A percentile compares a stretch with the other conserved stretches of the same genome.
Conservation (phyloP, 257 asterid genomes). For the Capsicum rhomboideum region DNA sequence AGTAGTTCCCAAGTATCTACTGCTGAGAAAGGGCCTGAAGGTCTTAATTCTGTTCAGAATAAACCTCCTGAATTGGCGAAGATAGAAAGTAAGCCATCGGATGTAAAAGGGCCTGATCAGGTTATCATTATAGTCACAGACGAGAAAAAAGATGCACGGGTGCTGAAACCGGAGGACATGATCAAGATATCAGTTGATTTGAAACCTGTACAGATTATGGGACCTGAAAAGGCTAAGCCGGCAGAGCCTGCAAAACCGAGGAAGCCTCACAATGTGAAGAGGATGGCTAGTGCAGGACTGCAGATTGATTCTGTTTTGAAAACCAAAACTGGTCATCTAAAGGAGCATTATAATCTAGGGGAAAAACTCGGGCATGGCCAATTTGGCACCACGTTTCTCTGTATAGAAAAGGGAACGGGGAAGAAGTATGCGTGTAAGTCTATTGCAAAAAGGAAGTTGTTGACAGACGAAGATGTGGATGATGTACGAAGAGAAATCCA, state of each 20-base stretch:
- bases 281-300: slow-evolving; percentile 62
- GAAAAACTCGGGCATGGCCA: slow-evolving; percentile 82
- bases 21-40: slow-evolving; percentile 7
- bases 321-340: slow-evolving; percentile 60
- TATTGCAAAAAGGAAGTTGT: slow-evolving; percentile 68
- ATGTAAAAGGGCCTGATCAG: background rate
- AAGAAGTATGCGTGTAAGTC: slow-evolving; percentile 74
- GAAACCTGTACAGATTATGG: background rate
- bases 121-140: slow-evolving; percentile 13
- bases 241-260: slow-evolving; percentile 13
- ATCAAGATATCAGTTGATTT: background rate
- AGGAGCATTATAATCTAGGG: slow-evolving; percentile 59
- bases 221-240: slow-evolving; percentile 10
- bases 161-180: slow-evolving; percentile 19
- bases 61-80: slow-evolving; percentile 28
- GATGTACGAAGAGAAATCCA: slow-evolving; percentile 89
- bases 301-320: slow-evolving; percentile 63
- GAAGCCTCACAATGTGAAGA: slow-evolving; percentile 41
- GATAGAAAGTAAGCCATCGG: slow-evolving; percentile 16
- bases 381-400: slow-evolving; percentile 68
- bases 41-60: slow-evolving; percentile 9
- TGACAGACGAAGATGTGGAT: slow-evolving; percentile 69
- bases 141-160: slow-evolving; percentile 7
- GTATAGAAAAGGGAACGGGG: slow-evolving; percentile 50
- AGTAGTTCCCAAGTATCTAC: background rate